phyloP scores from a whole-genome alignment of 306 rosid genomes.

The Dicorynia guianensis region DNA sequence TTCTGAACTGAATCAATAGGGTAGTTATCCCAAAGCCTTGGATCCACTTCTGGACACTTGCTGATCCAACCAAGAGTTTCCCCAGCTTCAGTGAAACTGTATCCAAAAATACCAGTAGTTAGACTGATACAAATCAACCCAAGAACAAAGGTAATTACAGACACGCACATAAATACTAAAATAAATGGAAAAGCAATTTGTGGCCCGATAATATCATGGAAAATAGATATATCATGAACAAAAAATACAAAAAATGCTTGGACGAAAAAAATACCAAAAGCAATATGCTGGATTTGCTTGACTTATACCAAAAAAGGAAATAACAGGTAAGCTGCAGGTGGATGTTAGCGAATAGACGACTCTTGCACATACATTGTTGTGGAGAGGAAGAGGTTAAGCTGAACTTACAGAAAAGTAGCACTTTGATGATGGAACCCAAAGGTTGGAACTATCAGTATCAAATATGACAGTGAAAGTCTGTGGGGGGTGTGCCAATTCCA shows the following conservation, averaged over 20 bases:
- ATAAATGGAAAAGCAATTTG: too few relatives aligned
- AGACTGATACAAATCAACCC: slow-evolving; percentile 15
- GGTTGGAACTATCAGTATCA: slow-evolving; percentile 89
- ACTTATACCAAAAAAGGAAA: slow-evolving; percentile 68
- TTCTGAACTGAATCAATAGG: too few relatives aligned
- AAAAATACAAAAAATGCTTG: too few relatives aligned
- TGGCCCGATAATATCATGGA: too few relatives aligned
- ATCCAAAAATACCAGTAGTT: slow-evolving; percentile 34
- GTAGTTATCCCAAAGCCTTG: too few relatives aligned
- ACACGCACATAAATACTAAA: not conserved
- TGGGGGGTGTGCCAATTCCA: too few relatives aligned
- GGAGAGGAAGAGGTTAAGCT: slow-evolving; percentile 27
- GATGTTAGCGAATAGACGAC: slow-evolving; percentile 17
- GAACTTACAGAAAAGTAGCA: slow-evolving; percentile 81
- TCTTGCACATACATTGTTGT: not conserved
- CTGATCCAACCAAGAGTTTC: slow-evolving; percentile 83
- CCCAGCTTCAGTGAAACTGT: slow-evolving; percentile 83
- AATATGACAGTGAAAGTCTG: slow-evolving; percentile 83
- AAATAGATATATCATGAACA: too few relatives aligned
- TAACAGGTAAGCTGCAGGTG: slow-evolving; percentile 73
- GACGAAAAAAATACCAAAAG: too few relatives aligned
- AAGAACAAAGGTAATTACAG: too few relatives aligned
- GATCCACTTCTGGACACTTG: too few relatives aligned
- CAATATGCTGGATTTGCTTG: slow-evolving; percentile 69
- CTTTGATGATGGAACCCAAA: slow-evolving; percentile 87